phyloP scores from a whole-genome alignment of 2,329 filamentous ascomycete genomes.

The Pseudogymnoascus sp. region DNA sequence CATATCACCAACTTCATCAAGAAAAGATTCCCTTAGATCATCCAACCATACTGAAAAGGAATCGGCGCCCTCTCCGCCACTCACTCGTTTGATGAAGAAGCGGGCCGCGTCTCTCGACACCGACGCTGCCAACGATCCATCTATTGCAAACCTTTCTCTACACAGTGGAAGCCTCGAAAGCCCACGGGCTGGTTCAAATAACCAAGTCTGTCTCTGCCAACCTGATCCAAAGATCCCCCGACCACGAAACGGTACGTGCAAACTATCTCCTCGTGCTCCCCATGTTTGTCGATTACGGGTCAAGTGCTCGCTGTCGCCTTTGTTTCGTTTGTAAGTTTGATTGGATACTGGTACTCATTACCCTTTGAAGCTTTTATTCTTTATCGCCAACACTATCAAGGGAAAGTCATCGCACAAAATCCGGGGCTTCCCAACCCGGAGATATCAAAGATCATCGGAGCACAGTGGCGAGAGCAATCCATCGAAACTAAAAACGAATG shows the following conservation, averaged over 20 bases:
- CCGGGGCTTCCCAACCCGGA: conserved; percentile 92
- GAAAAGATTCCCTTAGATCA: neutral
- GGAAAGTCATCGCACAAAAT: conserved; percentile 69
- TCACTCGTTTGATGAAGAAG: conserved; percentile 26
- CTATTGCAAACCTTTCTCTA: conserved; percentile 24
- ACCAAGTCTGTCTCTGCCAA: conserved; percentile 59
- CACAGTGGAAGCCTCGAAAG: conserved; percentile 22
- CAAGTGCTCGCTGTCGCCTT: neutral
- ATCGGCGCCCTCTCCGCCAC: conserved; percentile 23
- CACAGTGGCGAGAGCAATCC: conserved; percentile 73
- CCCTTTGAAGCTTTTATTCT: conserved; percentile 78
- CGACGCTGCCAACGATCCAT: conserved; percentile 24
- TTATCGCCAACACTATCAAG: conserved; percentile 89
- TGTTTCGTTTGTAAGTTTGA: conserved; percentile 13
- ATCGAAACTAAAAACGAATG: conserved; percentile 73
- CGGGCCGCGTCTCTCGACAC: conserved; percentile 27
- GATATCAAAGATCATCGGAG: conserved; percentile 92
- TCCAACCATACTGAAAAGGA: conserved; percentile 20
- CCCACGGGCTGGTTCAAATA: conserved; percentile 21
- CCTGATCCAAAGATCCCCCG: conserved; percentile 65
- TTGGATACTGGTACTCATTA: conserved; percentile 23
- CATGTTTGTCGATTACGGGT: conserved; percentile 12
- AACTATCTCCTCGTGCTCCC: conserved; percentile 11
- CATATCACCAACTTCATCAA: neutral
- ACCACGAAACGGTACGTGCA: conserved; percentile 59